Conservation (phyloP, 164 flowering plant species). For the Taxillus chinensis region DNA sequence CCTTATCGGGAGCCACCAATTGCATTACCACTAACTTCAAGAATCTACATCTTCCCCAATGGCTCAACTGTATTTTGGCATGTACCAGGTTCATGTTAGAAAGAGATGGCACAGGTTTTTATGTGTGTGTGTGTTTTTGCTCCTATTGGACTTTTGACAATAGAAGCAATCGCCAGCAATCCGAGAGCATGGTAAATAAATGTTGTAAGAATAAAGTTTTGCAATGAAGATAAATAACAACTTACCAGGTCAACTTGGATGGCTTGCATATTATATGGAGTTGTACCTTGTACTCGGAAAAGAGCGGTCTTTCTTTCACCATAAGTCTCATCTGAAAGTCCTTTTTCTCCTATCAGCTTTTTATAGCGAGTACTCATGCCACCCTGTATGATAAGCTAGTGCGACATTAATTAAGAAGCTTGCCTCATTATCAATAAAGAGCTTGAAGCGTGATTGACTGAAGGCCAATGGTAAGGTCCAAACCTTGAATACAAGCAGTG, state of each 20-base stretch:
- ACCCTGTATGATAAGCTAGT: conserved; percentile 26
- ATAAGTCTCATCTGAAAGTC: conserved; percentile 33
- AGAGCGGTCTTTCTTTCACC: conserved; percentile 34
- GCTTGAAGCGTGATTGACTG: too few species aligned
- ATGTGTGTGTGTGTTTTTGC: too few species aligned
- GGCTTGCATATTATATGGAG: conserved; percentile 53
- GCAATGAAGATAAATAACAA: background rate
- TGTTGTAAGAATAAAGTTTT: too few species aligned
- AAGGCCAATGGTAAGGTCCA: background rate
- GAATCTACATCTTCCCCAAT: too few species aligned
- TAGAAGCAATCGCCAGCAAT: too few species aligned
- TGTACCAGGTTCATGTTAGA: too few species aligned
- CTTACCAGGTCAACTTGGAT: conserved; percentile 62
- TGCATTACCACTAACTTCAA: too few species aligned
- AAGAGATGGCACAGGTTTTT: too few species aligned
- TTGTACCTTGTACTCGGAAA: conserved; percentile 54
- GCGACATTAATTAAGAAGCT: background rate
- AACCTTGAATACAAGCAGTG: conserved; percentile 60
- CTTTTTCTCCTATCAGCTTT: conserved; percentile 29
- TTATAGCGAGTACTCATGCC: conserved; percentile 38
- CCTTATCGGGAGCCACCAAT: too few species aligned
- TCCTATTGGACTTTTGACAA: too few species aligned
- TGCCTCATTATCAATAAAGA: background rate
- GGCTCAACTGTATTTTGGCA: too few species aligned
- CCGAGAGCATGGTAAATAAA: too few species aligned